Evolutionary conservation across 2,329 filamentous ascomycete species (phyloP).

Genomic region (Trichoderma simmonsii): DNA sequence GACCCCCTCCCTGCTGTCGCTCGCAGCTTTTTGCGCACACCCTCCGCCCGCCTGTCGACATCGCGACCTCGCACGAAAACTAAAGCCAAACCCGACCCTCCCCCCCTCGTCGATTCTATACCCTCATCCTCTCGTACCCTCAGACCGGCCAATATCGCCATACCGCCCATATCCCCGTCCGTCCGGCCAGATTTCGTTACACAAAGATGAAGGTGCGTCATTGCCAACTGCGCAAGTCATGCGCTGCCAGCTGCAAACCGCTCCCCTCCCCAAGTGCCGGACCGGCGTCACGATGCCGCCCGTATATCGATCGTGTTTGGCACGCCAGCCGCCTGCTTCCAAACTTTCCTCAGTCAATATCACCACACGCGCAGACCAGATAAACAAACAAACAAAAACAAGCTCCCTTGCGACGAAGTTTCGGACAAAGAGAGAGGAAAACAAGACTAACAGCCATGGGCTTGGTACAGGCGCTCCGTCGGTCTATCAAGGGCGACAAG

Average conservation of each 20-base stretch:
- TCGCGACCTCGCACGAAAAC: background rate
- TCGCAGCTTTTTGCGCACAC: background rate
- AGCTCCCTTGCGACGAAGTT: constrained; percentile 8
- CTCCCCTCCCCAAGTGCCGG: constrained; percentile 20
- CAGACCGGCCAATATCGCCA: background rate
- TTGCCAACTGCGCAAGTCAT: constrained; percentile 23
- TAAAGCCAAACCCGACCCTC: background rate
- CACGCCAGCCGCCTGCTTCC: background rate
- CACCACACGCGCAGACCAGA: background rate
- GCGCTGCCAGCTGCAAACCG: constrained; percentile 19
- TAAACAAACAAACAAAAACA: background rate
- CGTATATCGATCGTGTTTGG: constrained; percentile 6
- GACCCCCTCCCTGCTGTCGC: background rate
- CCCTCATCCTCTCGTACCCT: background rate
- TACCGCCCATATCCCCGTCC: background rate
- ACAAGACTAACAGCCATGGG: constrained; percentile 43
- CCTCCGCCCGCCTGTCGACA: background rate
- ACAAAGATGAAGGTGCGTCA: constrained; percentile 38
- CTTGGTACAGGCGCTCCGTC: constrained; percentile 67
- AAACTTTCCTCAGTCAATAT: background rate
- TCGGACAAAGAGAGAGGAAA: constrained; percentile 3
- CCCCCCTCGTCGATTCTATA: background rate
- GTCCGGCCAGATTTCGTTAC: constrained; percentile 23
- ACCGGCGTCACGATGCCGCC: constrained; percentile 4
- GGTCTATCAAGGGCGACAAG: constrained; percentile 90